Evolutionary conservation across 1,284 basidiomycete genomes (phyloP), one percentile per base, ranked within the genome.

Genomic region (Fistulina hepatica): DNA sequence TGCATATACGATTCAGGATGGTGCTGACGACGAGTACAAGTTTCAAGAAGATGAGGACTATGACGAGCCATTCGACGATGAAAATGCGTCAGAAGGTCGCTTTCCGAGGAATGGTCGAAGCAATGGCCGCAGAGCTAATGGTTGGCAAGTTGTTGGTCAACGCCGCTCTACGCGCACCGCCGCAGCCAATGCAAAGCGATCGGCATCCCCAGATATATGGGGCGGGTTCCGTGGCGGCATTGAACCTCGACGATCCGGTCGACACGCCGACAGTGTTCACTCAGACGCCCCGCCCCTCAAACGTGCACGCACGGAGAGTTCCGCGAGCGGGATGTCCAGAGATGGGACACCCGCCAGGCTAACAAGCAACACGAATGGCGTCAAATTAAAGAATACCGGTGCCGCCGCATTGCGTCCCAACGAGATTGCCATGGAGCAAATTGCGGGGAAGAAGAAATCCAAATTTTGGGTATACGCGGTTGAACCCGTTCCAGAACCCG

Each of bases 391-490:
- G 53, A 56, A 48, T 16, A 58, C 55, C 36, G 71, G 75, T 34
- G 74, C 74, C 0, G 73, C 76, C 22, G 72, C 70, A 20, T 52
- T 81, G 41, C 81, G 76, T 50, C 68, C 76, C 5, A 75, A 64
- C 25, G 81, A 85, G 51, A 62, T 74, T 20, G 76, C 73, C n/a
- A 48, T 82, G 48, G 82, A 83, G 43, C 66, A 75, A 40, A 64
- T 82, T 25, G 72, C 69, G 20, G 81, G 81, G 42, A 81, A 79
- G 61, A 84, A 81, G 61, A 74, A 69, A 54, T 84, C 81, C 52
- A 84, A 80, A 51, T 85, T 75, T 53, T 83, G 82, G 81, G 78
- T 77, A 36, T 86, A 86, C 47, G 82, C 81, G 10, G 80, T 85
- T 15, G 82, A 85, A 48, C 76, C 81, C 10, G 59, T 58, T 31